Percentiles rank a stretch among this genome's conserved stretches.
phyloP scores from a whole-genome alignment of 1,139 yeast species.

The Wickerhamomyces sp. region DNA sequence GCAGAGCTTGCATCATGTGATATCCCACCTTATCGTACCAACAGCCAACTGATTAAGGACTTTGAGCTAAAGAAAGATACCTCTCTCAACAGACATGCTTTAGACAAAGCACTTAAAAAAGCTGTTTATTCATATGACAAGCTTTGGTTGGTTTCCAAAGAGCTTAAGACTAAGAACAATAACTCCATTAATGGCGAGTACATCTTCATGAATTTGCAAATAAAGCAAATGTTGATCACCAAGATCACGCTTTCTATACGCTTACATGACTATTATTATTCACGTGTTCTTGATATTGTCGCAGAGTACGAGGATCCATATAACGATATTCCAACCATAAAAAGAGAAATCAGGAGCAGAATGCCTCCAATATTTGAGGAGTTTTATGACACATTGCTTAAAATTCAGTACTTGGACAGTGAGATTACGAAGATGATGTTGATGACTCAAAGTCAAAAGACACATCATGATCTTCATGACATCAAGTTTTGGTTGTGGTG shows the following conservation, averaged over 20 bases:
- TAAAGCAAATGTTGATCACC: conserved; percentile 6
- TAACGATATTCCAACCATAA: conserved; percentile 8
- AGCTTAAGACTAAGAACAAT: conserved; percentile 1
- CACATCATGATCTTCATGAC: neutral
- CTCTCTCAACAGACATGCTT: neutral
- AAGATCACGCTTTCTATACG: conserved; percentile 4
- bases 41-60: neutral
- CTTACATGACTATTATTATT: conserved; percentile 6
- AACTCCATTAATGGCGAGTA: conserved; percentile 11
- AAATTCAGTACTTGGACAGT: conserved; percentile 10
- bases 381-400: conserved; percentile 6
- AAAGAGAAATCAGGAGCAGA: neutral
- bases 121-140: conserved; percentile 6
- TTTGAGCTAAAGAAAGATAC: neutral
- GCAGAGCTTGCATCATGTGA: neutral
- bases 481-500: neutral
- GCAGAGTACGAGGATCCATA: conserved; percentile 10
- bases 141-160: conserved; percentile 1
- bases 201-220: conserved; percentile 7
- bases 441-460: conserved; percentile 2
- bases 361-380: conserved; percentile 1
- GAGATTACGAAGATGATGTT: conserved; percentile 6
- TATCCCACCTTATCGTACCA: neutral
- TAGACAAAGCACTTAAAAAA: conserved; percentile 1
- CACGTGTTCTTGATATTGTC: conserved; percentile 4